Base-by-base conservation (phyloP, 805 yeast genomes). In the Candida nitratophila region DNA sequence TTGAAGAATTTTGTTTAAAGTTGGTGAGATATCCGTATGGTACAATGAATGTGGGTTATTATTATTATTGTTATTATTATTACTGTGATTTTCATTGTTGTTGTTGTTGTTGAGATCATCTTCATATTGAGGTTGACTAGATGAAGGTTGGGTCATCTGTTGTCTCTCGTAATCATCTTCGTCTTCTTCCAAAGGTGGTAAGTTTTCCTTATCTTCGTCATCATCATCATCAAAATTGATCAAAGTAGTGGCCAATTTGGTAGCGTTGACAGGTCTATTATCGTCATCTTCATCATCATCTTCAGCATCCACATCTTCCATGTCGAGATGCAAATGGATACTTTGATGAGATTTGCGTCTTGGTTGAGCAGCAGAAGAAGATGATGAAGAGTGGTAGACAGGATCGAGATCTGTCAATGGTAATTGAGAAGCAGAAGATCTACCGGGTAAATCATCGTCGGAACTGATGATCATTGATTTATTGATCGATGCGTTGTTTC, bases 231-330 rank as follows among this genome's bases (percentile, higher is more conserved):
- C 75, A n/a, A 76, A 48, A 47, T 73, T 75, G 39, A 76, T 76
- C 20, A 76, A 68, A 35, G 79, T 66, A 3, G 81, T 76, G 50
- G 75, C 76, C 36, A 73, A 59, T 52, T 76, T 76, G 5, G 75
- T 73, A n/a, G 81, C 81, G 44, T 57, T 56, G 19, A 63, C 47
- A 16, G 68, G 67, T 8, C 47, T 60, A 66, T 66, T 75, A 63
- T 71, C 48, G 20, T 48, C 17, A 8, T 33, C 39, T 3, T 19
- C 52, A 17, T 52, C 50, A 33, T 51, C 55, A 29, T 47, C 14
- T 3, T n/a, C 33, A 5, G 21, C 20, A 12, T 22, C 36, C 31
- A 6, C 32, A n/a, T n/a, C n/a, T n/a, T n/a, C n/a, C n/a, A n/a
- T n/a, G n/a, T n/a, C n/a, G n/a, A n/a, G n/a, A n/a, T n/a, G n/a